Base-by-base conservation (phyloP, 163 green algal species). In the Scenedesmus sp. region DNA sequence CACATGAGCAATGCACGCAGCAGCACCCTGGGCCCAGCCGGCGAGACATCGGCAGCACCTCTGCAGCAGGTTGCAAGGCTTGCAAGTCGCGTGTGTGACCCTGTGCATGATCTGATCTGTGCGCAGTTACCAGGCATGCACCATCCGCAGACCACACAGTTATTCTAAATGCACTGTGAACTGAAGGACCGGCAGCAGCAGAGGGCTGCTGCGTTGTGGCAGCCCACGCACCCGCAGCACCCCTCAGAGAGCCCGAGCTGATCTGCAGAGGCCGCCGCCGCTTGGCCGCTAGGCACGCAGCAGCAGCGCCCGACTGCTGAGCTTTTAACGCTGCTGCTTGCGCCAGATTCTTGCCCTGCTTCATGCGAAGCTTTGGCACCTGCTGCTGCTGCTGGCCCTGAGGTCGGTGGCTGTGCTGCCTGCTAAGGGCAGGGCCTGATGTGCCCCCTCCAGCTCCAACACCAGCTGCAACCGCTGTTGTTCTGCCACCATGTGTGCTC, bases 301-400 rank as follows among this genome's bases (percentile, higher is more conserved):
- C 79, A 85, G 79, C 79, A 85, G 79, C 79, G 10, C 79, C 79
- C 9, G 79, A 85, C 42, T 65, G 43, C 15, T 51, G 79, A 22
- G 79, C 79, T 42, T 85, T 26, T 24, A 49, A 42, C 15, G 46
- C 81, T 73, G 81, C 81, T 72, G 81, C 46, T 86, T 56, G 46
- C 16, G 81, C 79, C 79, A 85, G 44, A 20, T 85, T 43, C 79
- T 65, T 85, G 10, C 79, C 79, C 18, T 49, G 79, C 42, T 85
- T 85, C 79, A 85, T 85, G 42, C 79, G 44, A 12, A 85, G 42
- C 79, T 68, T 85, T 26, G 79, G 42, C 4, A 37, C 24, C 33
- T 44, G 30, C 44, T 86, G 46, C 46, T 86, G 81, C 46, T 86
- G 46, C 81, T 86, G 81, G 61, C 61, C 16, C 5, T 9, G 51